Percentiles rank a stretch among this genome's conserved stretches.
phyloP scores from a whole-genome alignment of 2,329 filamentous ascomycete genomes.

The Hypoxylon sp. region DNA sequence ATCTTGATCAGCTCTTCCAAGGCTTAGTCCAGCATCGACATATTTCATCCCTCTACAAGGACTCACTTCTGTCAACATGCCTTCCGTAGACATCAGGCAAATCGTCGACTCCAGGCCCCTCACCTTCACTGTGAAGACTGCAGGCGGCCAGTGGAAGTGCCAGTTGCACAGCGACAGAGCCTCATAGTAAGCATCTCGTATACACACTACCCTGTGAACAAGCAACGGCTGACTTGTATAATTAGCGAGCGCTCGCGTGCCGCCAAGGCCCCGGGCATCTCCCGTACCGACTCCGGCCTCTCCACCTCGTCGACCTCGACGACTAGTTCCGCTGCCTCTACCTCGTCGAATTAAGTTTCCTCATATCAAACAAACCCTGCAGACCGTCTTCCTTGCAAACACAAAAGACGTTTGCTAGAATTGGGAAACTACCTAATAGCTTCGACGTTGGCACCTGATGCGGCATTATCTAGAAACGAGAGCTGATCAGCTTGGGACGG shows the following conservation, averaged over 20 bases:
- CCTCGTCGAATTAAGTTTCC: constrained; percentile 36
- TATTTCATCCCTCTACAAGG: background rate
- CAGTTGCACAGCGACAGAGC: constrained; percentile 50
- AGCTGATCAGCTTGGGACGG: constrained; percentile 36
- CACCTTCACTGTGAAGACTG: constrained; percentile 50
- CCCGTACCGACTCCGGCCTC: constrained; percentile 46
- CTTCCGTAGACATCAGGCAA: constrained; percentile 46
- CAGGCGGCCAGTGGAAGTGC: constrained; percentile 49
- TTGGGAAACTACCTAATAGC: constrained; percentile 2
- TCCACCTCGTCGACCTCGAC: constrained; percentile 44
- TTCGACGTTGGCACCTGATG: constrained; percentile 27
- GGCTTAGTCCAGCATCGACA: constrained; percentile 6
- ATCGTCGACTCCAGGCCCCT: constrained; percentile 48
- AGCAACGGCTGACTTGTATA: constrained; percentile 27
- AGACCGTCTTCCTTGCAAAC: constrained; percentile 1
- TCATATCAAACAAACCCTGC: constrained; percentile 15
- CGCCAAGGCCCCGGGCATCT: constrained; percentile 34
- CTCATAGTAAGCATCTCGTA: constrained; percentile 46
- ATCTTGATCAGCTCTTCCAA: constrained; percentile 14
- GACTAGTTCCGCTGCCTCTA: constrained; percentile 28
- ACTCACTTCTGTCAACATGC: constrained; percentile 43
- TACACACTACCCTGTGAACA: background rate
- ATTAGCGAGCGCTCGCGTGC: constrained; percentile 40
- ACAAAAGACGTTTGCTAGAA: constrained; percentile 10
- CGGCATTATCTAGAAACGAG: constrained; percentile 33